Evolutionary conservation across 176 grass and related monocot genomes (phyloP), one percentile per base, ranked within the genome.

Genomic region (Carex cristatella): DNA sequence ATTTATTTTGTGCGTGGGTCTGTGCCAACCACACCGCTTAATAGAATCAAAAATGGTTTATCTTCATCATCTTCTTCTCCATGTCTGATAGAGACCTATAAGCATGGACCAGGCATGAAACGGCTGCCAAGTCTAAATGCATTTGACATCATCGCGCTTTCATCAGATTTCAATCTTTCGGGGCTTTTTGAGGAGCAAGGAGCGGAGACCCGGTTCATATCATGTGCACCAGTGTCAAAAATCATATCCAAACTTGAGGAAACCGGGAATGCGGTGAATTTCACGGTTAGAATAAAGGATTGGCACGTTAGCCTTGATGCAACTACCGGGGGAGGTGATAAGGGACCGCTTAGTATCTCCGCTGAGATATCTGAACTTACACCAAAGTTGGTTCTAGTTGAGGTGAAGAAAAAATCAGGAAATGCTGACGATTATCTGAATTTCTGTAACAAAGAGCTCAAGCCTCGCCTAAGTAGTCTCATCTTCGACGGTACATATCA

Each of bases 121-220:
- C 86, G 85, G 64, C 63, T 44, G 44, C 83, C 87, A 48, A 94
- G 92, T 69, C 62, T 94, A 35, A 94, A 91, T 77, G 92, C 92
- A 12, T 94, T 94, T 42, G 92, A 94, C 79, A 89, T 94, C 27
- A 89, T 94, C 79, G 85, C 87, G 38, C 91, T 90, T 44, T 94
- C 89, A 8, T 81, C 79, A 6, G 88, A 85, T 7, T 94, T 94
- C 78, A 82, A 94, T 72, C 77, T 94, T 31, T 94, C 92, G 8
- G 87, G 89, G 28, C 85, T 94, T 27, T 94, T 94, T 28, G 92
- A 94, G 33, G 89, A 94, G 85, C 78, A 74, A 16, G 92, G 89
- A 62, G 92, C 87, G 77, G 85, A 83, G 69, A 83, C 88, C 15
- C 62, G 87, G 19, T 87, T 94, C 56, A 46, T 94, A 31, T 89